Evolutionary conservation across 257 asterid species (phyloP), one percentile per base, ranked within the genome.

Genomic region (Solanum chilense): DNA sequence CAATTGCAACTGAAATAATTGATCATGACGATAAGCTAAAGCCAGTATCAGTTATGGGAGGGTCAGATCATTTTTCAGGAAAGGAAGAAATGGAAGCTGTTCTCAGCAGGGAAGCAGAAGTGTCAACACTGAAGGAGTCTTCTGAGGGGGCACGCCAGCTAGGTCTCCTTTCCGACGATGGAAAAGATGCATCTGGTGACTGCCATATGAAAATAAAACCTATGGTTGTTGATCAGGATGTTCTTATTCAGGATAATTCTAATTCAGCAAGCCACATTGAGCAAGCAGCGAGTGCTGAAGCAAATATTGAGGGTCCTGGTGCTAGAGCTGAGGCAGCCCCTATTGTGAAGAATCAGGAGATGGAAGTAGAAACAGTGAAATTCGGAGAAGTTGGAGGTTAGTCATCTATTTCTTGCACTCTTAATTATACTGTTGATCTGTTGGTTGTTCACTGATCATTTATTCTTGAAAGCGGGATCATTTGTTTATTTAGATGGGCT

Each of bases 261-360:
- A 84, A 60, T 87, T 85, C 88, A 58, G 86, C 89, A 85, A 70
- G 74, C 52, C 87, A 86, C 49, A 85, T 84, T 68, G 95, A 86
- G 86, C 86, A 85, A 85, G 88, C 87, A 15, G 91, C 62, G 85
- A 60, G 20, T 25, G 58, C 41, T 82, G 90, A 89, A 78, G 88
- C 86, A 66, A 33, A 68, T 66, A 70, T 73, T 81, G 90, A 90
- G 88, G 81, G 82, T 27, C 91, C 83, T 82, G 89, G 86, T 37
- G 87, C 86, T 84, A 89, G 86, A 37, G 87, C 86, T 86, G 94
- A 89, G 88, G 93, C 66, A 49, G 90, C 86, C 12, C 90, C 87
- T 60, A 73, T 87, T 86, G 88, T 87, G 76, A 90, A 87, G 87
- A 89, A 73, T 62, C 66, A 68, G 88, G 93, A 89, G 78, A 68